Evolutionary conservation across 768 basidiomycete genomes (phyloP).

Genomic region (Tubosaeta brunneosetosa): DNA sequence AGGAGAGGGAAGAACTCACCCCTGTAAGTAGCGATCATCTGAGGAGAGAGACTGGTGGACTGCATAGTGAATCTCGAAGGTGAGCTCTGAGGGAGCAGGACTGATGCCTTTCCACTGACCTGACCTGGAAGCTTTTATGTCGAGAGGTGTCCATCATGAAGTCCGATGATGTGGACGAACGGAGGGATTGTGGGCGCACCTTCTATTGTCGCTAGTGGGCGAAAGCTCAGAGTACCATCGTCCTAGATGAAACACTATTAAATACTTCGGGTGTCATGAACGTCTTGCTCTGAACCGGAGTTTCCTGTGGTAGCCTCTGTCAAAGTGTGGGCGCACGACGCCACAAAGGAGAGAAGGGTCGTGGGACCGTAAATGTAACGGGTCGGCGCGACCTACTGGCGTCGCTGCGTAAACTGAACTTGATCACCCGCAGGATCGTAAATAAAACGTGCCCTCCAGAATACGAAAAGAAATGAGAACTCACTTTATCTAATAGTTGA

Average conservation of each 20-base stretch:
- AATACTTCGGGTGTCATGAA: too few species aligned
- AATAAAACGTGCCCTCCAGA: too few species aligned
- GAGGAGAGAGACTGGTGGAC: conserved; percentile 1
- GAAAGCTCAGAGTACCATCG: neutral
- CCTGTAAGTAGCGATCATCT: conserved; percentile 6
- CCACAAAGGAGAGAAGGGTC: too few species aligned
- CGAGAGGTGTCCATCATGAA: neutral
- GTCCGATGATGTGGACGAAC: neutral
- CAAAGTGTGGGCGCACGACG: too few species aligned
- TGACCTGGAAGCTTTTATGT: conserved; percentile 9
- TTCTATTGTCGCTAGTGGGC: neutral
- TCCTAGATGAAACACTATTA: neutral
- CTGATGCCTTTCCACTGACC: conserved; percentile 2
- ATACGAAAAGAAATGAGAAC: too few species aligned
- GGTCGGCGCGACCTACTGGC: too few species aligned
- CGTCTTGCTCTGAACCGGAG: too few species aligned
- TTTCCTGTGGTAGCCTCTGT: too few species aligned
- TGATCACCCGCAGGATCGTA: too few species aligned
- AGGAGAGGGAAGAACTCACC: neutral
- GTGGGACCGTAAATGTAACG: too few species aligned
- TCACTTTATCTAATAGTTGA: too few species aligned
- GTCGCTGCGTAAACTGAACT: too few species aligned
- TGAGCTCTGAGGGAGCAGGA: neutral
- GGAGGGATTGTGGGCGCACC: neutral
- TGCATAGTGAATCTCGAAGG: conserved; percentile 5